phyloP scores from a whole-genome alignment of 1,284 basidiomycete species.

The Ustilago esculenta region DNA sequence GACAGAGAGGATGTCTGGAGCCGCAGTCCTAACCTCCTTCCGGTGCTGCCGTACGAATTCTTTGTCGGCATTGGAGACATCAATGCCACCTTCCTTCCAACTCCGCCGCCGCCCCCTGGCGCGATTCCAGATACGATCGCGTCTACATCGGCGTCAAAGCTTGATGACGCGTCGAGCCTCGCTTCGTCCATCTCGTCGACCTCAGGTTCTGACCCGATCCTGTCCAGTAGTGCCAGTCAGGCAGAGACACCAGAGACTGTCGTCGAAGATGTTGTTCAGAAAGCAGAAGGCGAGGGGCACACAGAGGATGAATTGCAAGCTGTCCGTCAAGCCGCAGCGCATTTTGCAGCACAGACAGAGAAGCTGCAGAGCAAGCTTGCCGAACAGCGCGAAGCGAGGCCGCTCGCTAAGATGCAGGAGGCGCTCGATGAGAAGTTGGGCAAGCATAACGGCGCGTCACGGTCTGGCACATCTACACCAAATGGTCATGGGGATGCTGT shows the following conservation, averaged over 20 bases:
- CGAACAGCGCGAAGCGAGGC: slow-evolving; percentile 84
- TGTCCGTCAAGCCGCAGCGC: slow-evolving; percentile 22
- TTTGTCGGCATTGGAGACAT: slow-evolving; percentile 99
- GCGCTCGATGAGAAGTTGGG: slow-evolving; percentile 71
- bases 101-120: slow-evolving; percentile 65
- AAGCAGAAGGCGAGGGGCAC: slow-evolving; percentile 16
- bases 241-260: slow-evolving; percentile 6
- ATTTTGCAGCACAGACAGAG: slow-evolving; percentile 34
- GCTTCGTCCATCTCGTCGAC: slow-evolving; percentile 20
- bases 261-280: slow-evolving; percentile 13
- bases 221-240: slow-evolving; percentile 1
- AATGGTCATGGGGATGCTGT: slow-evolving; percentile 1
- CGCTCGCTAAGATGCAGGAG: slow-evolving; percentile 87
- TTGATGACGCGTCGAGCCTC: slow-evolving; percentile 9
- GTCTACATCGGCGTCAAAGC: slow-evolving; percentile 7
- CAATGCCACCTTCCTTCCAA: slow-evolving; percentile 90
- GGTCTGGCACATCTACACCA: slow-evolving; percentile 26
- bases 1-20: slow-evolving; percentile 98
- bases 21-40: slow-evolving; percentile 89
- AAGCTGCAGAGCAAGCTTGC: slow-evolving; percentile 71
- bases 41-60: slow-evolving; percentile 97
- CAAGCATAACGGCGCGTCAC: slow-evolving; percentile 62
- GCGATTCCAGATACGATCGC: slow-evolving; percentile 13
- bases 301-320: slow-evolving; percentile 25
- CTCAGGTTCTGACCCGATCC: slow-evolving; percentile 1